Percentiles rank a stretch among this genome's conserved stretches.
Evolutionary conservation across 2,329 filamentous ascomycete genomes (phyloP).

Genomic region (Apiospora aurea): DNA sequence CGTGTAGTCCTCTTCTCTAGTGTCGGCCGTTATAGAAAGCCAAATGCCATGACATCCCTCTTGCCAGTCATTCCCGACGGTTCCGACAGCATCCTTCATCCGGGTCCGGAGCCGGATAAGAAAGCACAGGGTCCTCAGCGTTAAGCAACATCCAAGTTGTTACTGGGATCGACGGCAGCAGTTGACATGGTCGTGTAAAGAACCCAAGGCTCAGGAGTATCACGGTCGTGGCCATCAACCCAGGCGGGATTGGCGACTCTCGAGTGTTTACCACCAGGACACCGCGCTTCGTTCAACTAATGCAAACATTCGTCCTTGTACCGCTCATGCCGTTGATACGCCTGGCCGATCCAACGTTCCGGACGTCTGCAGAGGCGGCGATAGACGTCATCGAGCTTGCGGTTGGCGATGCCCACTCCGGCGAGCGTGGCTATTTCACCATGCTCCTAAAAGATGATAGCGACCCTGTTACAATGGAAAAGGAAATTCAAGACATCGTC

Average conservation of each 20-base stretch:
- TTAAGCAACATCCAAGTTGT: constrained; percentile 48
- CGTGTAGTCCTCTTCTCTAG: too few relatives aligned
- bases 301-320: constrained; percentile 35
- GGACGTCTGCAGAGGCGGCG: constrained; percentile 38
- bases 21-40: too few relatives aligned
- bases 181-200: background rate
- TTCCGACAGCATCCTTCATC: too few relatives aligned
- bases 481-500: constrained; percentile 40
- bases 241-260: constrained; percentile 30
- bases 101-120: too few relatives aligned
- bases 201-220: constrained; percentile 26
- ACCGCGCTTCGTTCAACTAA: constrained; percentile 33
- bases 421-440: constrained; percentile 45
- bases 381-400: constrained; percentile 29
- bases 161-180: constrained; percentile 27
- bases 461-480: constrained; percentile 41
- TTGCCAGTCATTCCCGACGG: too few relatives aligned
- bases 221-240: constrained; percentile 30
- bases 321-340: constrained; percentile 37
- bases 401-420: constrained; percentile 33
- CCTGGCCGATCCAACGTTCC: constrained; percentile 41
- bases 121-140: too few relatives aligned
- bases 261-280: constrained; percentile 40
- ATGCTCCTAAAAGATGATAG: constrained; percentile 40
- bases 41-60: too few relatives aligned